Base-by-base conservation (phyloP, 768 basidiomycete species). In the Russula sp. region DNA sequence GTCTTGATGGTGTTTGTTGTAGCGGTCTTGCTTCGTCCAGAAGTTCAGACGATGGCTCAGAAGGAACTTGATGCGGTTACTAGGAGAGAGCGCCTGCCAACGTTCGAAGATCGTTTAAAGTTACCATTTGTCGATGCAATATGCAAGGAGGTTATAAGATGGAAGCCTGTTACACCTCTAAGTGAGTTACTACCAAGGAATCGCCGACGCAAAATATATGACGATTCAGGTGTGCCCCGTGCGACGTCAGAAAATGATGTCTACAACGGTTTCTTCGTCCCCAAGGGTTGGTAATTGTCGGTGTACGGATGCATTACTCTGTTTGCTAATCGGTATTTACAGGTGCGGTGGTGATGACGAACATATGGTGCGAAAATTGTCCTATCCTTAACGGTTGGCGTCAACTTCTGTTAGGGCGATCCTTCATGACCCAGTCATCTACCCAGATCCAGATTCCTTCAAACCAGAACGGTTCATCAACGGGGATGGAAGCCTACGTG, bases 201-300 rank as follows among this genome's bases (percentile, higher is more conserved):
- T 30, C 16, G 40, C 40, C 16, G 1, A 18, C 0, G 18, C 32
- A 8, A 16, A n/a, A 5, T 16, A 32, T 14, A 16, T 38, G 13
- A 26, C 11, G 7, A 28, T 40, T 2, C 24, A 69, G 69, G 30
- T 30, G 14, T 69, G 13, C 68, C 71, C 6, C 71, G 69, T 18
- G n/a, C 54, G 0, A 24, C 53, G 0, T 38, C 26, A 26, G 36
- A 46, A n/a, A 69, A 73, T 42, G 62, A 68, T 13, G 57, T 57
- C 9, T 72, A 71, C 40, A 22, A 65, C 1, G 71, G 72, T 14
- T 67, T 56, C 48, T 54, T 56, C 11, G 56, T 72, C 22, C 70
- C 72, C 0, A 62, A 65, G 55, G 60, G 64, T 57, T 32, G 3
- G 57, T 30, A 13, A 16, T 14, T 28, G 9, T 18, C n/a, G n/a